phyloP scores from a whole-genome alignment of 192 early-diverging fungal genomes.

The Phlyctochytrium bullatum region DNA sequence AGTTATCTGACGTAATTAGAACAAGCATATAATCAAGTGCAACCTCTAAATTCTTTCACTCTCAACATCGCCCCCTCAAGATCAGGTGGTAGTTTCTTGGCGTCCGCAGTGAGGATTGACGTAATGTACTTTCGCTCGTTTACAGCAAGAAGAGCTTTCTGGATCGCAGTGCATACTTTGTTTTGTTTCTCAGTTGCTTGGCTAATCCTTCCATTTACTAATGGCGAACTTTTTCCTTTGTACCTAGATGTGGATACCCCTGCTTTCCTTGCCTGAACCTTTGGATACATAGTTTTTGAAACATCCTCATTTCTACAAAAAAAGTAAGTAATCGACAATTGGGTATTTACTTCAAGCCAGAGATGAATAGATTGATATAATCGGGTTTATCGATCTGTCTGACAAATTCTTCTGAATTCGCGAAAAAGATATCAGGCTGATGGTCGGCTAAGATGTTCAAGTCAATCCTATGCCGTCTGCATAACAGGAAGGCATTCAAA shows the following conservation, averaged over 20 bases:
- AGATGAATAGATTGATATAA: constrained; percentile 87
- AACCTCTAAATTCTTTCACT: constrained; percentile 59
- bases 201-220: too few species aligned
- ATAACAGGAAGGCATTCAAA: constrained; percentile 72
- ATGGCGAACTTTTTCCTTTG: too few species aligned
- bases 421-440: constrained; percentile 63
- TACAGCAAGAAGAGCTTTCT: constrained; percentile 54
- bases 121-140: constrained; percentile 59
- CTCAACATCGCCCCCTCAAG: constrained; percentile 74
- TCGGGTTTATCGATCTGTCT: constrained; percentile 76
- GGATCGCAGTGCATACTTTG: constrained; percentile 64
- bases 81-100: constrained; percentile 75
- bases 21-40: constrained; percentile 8
- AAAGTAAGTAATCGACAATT: constrained; percentile 11
- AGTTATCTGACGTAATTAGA: constrained; percentile 22
- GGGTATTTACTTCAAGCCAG: constrained; percentile 50
- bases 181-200: too few species aligned
- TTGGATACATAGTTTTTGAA: constrained; percentile 73
- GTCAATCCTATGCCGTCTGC: constrained; percentile 89
- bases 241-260: too few species aligned
- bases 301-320: constrained; percentile 71
- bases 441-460: constrained; percentile 90
- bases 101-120: constrained; percentile 81
- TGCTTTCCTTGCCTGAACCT: too few species aligned
- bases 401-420: constrained; percentile 70